Percentiles rank a stretch among this genome's conserved stretches.
Conservation (phyloP, 2,329 filamentous ascomycete genomes). For the Botrytis aclada region DNA sequence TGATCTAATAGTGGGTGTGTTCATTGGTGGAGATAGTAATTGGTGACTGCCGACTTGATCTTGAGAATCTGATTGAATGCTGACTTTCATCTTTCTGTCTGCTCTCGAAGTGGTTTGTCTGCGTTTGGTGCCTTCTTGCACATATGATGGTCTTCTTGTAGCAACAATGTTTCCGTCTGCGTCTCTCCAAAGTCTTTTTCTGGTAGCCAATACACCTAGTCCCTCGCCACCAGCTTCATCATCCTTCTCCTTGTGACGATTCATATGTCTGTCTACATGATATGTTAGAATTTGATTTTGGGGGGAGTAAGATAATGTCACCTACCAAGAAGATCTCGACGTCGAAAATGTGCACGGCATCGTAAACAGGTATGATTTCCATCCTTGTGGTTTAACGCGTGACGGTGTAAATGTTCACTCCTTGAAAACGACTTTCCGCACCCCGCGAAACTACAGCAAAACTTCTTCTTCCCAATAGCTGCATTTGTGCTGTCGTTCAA, state of each 20-base stretch:
- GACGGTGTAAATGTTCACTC: conserved; percentile 50
- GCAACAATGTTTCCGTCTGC: conserved; percentile 47
- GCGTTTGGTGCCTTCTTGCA: conserved; percentile 31
- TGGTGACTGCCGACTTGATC: conserved; percentile 11
- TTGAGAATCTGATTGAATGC: conserved; percentile 4
- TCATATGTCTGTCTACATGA: conserved; percentile 50
- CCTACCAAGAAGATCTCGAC: conserved; percentile 53
- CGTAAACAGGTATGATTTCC: conserved; percentile 50
- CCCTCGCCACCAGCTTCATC: conserved; percentile 49
- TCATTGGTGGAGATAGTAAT: conserved; percentile 21
- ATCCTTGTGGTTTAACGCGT: conserved; percentile 50
- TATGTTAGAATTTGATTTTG: conserved; percentile 15
- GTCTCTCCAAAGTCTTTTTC: conserved; percentile 50
- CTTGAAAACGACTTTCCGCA: conserved; percentile 49
- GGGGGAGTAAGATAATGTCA: not conserved
- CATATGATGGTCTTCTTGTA: conserved; percentile 39
- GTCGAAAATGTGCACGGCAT: conserved; percentile 54
- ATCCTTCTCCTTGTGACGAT: conserved; percentile 46
- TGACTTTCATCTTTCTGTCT: conserved; percentile 22
- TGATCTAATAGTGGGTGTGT: conserved; percentile 28
- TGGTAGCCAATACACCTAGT: conserved; percentile 45
- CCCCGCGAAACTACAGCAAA: conserved; percentile 41
- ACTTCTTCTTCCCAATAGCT: conserved; percentile 36
- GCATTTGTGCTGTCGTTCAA: conserved; percentile 19
- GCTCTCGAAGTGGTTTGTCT: conserved; percentile 27